Evolutionary conservation across 805 yeast genomes (phyloP).

Genomic region (Nematodospora valgi): DNA sequence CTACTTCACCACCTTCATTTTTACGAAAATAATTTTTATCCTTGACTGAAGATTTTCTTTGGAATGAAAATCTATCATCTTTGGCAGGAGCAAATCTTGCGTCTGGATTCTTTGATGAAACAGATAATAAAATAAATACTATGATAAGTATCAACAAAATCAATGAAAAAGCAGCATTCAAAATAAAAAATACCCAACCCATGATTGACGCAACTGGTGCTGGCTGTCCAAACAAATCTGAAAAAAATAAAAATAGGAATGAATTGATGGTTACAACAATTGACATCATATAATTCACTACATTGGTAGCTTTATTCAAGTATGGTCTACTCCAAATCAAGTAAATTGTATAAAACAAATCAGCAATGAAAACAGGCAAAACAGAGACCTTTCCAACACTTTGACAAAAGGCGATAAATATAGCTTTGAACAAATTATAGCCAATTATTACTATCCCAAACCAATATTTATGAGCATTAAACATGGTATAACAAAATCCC

Average conservation of each 20-base stretch:
- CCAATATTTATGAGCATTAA: conserved; percentile 76
- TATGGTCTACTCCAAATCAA: conserved; percentile 69
- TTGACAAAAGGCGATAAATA: conserved; percentile 78
- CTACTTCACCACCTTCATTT: conserved; percentile 7
- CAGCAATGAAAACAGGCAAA: conserved; percentile 70
- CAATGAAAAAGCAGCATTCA: conserved; percentile 86
- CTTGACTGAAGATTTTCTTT: conserved; percentile 40
- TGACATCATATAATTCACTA: conserved; percentile 67
- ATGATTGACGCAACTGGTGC: conserved; percentile 75
- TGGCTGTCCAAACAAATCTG: conserved; percentile 79
- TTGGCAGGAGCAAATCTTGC: conserved; percentile 82
- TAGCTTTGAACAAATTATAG: conserved; percentile 62
- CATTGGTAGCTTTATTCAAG: conserved; percentile 78
- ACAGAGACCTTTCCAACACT: conserved; percentile 79
- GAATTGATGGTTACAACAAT: conserved; percentile 76
- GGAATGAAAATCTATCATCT: conserved; percentile 93
- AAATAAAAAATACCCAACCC: conserved; percentile 87
- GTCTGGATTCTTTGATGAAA: conserved; percentile 82
- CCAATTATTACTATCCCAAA: conserved; percentile 66
- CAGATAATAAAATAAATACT: conserved; percentile 57
- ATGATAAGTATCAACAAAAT: conserved; percentile 68
- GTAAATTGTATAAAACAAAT: conserved; percentile 62
- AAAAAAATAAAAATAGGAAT: conserved; percentile 80
- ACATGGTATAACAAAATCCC: conserved; percentile 90
- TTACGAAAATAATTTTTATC: conserved; percentile 5